Evolutionary conservation across 139 green algal genomes (phyloP), one percentile per base, ranked within the genome.

Genomic region (Closterium sp.): DNA sequence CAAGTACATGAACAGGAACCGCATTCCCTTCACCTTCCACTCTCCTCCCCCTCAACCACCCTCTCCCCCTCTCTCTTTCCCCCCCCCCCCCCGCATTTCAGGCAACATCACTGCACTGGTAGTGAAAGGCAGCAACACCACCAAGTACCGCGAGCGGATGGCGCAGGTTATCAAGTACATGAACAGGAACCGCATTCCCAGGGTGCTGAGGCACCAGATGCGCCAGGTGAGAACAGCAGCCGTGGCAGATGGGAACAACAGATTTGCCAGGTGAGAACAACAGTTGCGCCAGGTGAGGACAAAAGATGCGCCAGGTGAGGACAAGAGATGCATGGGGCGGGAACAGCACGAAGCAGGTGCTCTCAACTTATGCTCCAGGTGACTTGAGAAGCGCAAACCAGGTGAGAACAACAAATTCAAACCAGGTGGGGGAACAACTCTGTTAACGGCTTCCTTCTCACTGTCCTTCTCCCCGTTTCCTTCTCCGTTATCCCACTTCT

Each of bases 71-170:
- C 33, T 34, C 33, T 87, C 33, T 34, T 34, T 34, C 33, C 19
- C 19, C 32, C 32, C 32, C 38, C 38, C 38, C 38, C 38, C 9
- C 38, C 12, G 12, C 16, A 66, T 16, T 90, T 33, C 87, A 90
- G 87, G 88, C 19, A 92, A 92, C 84, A 92, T 92, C n/a, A 92
- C 89, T 10, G 89, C 89, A 16, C 81, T 92, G 30, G 38, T 92
- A 12, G 89, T 92, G 31, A 92, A 92, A 81, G 83, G 81, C 8
- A 81, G 31, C 28, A 91, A 33, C 64, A 91, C 88, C 6, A 38
- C 84, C n/a, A 87, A 38, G 81, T 89, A 92, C 36, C 23, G 89
- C 7, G 84, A 88, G 28, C 81, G 66, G 1, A 92, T 92, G 83
- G 34, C 33, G 1, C 21, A 32, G 31, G 83, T 92, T 2, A 89